Conservation (phyloP, 306 rosid species). For the Begonia masoniana region DNA sequence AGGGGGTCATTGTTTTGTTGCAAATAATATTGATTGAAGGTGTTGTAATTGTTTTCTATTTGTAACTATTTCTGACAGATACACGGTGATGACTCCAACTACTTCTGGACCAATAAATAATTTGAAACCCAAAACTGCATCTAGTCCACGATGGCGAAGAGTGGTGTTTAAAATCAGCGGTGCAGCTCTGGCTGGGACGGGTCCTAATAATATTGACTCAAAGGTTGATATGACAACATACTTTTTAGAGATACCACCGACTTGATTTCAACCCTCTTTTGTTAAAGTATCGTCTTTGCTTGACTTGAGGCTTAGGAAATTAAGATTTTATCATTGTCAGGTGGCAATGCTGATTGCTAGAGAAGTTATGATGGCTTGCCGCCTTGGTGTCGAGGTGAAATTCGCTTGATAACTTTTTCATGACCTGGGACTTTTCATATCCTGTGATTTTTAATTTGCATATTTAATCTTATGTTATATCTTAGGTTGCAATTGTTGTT, state of each 20-base stretch:
- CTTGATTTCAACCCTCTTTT: neutral
- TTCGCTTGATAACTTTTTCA: conserved; percentile 15
- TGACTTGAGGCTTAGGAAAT: neutral
- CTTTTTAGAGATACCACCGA: neutral
- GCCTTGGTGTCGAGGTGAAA: conserved; percentile 80
- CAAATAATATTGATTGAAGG: conserved; percentile 1
- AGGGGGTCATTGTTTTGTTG: too few relatives aligned
- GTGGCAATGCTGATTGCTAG: conserved; percentile 64
- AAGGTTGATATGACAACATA: conserved; percentile 30
- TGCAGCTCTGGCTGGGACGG: conserved; percentile 77
- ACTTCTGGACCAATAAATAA: conserved; percentile 42
- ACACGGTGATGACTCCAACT: conserved; percentile 36
- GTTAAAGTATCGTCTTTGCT: neutral
- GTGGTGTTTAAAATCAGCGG: conserved; percentile 94
- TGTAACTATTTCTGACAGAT: conserved; percentile 22
- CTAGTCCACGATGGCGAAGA: conserved; percentile 74
- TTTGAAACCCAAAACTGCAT: conserved; percentile 49
- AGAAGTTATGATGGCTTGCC: conserved; percentile 79
- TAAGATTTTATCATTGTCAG: conserved; percentile 31
- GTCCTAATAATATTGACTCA: conserved; percentile 69
- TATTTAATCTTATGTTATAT: conserved; percentile 12
- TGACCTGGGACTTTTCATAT: conserved; percentile 3
- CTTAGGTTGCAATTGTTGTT: conserved; percentile 80
- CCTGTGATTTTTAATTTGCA: neutral
- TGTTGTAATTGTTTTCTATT: conserved; percentile 5